Percentiles rank a stretch among this genome's conserved stretches.
phyloP scores from a whole-genome alignment of 2,329 filamentous ascomycete genomes.

The Aureobasidium sp. region DNA sequence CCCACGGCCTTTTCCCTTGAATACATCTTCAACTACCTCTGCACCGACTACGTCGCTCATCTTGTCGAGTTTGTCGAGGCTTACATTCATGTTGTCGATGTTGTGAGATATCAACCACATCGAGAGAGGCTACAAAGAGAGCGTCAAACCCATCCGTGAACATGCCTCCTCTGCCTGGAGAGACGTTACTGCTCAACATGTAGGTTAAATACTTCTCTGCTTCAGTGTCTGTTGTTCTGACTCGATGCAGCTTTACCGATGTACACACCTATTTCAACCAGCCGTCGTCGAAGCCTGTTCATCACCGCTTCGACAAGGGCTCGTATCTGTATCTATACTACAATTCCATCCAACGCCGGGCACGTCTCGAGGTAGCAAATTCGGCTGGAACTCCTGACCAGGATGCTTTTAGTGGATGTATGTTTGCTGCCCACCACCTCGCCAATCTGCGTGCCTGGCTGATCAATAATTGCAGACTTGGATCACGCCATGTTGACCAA shows the following conservation, averaged over 20 bases:
- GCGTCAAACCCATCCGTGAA: slow-evolving; percentile 15
- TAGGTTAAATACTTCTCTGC: slow-evolving; percentile 22
- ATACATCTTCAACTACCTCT: slow-evolving; percentile 16
- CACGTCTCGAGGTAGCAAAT: slow-evolving; percentile 69
- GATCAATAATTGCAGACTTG: slow-evolving; percentile 44
- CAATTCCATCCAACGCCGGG: slow-evolving; percentile 56
- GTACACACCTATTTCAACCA: slow-evolving; percentile 70
- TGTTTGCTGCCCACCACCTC: slow-evolving; percentile 27
- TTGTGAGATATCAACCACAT: slow-evolving; percentile 17
- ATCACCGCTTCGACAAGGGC: slow-evolving; percentile 71
- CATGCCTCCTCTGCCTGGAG: slow-evolving; percentile 41
- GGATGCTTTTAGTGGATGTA: slow-evolving; percentile 70
- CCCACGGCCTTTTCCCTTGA: slow-evolving; percentile 15
- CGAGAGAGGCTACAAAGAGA: background rate
- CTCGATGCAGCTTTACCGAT: slow-evolving; percentile 57
- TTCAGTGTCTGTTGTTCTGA: background rate
- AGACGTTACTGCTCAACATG: slow-evolving; percentile 40
- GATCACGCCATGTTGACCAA: slow-evolving; percentile 58
- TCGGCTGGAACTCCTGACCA: slow-evolving; percentile 65
- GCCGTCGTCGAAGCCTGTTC: slow-evolving; percentile 57
- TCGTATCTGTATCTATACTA: slow-evolving; percentile 77
- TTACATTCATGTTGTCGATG: slow-evolving; percentile 22
- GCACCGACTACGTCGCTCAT: slow-evolving; percentile 20
- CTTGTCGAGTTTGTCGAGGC: slow-evolving; percentile 21
- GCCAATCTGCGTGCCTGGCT: background rate